These are phyloP conservation scores for Lepidium campestre DNA, from an alignment of 441 rosid genomes.

Conservation along the genomic window DNA sequence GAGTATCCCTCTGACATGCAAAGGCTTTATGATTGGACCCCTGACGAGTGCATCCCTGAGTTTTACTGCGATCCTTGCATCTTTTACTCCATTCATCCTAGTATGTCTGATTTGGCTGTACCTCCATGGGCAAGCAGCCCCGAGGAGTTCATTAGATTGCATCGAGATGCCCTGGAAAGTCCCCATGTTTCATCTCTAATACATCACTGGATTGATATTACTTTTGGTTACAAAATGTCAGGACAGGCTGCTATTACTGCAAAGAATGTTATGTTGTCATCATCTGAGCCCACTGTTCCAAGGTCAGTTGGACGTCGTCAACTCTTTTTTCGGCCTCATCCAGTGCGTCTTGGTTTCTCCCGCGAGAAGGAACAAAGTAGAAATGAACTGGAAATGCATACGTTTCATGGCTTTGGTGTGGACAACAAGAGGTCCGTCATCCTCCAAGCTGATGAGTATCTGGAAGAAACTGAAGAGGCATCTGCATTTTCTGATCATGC, in stretches of 20 bases:
- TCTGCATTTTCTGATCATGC: constrained; percentile 72
- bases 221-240: constrained; percentile 90
- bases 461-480: constrained; percentile 71
- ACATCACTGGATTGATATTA: constrained; percentile 92
- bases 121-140: constrained; percentile 83
- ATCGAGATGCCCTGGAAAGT: constrained; percentile 87
- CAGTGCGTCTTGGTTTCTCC: constrained; percentile 43
- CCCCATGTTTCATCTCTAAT: constrained; percentile 64
- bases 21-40: constrained; percentile 96
- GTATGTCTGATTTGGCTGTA: constrained; percentile 89
- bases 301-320: constrained; percentile 87
- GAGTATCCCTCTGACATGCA: constrained; percentile 97
- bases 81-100: constrained; percentile 69
- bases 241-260: constrained; percentile 87
- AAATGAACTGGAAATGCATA: constrained; percentile 30
- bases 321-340: constrained; percentile 78
- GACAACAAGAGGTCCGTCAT: constrained; percentile 40
- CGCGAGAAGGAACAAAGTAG: constrained; percentile 26
- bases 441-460: constrained; percentile 40
- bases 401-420: constrained; percentile 34
- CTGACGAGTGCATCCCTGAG: constrained; percentile 98
- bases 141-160: constrained; percentile 80
- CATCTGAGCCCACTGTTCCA: constrained; percentile 62
- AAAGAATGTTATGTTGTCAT: constrained; percentile 90
- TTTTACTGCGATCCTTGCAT: constrained; percentile 80